Base-by-base conservation (phyloP, 805 yeast genomes). In the Yamadazyma laniorum region DNA sequence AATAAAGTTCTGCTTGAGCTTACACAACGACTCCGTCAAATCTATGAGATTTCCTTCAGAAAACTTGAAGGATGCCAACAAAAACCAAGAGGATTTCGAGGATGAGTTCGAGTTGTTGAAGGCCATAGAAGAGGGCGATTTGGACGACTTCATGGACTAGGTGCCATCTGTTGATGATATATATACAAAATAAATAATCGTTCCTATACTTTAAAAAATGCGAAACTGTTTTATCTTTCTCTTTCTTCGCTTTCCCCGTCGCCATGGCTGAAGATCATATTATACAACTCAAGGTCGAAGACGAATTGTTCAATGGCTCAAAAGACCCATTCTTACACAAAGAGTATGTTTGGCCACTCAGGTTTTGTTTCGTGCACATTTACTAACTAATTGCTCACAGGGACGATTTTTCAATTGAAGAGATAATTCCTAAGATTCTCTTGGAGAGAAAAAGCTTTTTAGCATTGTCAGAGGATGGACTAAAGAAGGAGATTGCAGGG, bases 11-110 rank as follows among this genome's bases (percentile, higher is more conserved):
- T 91, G 96, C 56, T 84, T 88, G 66, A 76, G 83, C 32, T 74
- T 91, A 49, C 95, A 91, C 65, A 88, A 89, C 51, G 97, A 91
- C 53, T 79, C 87, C 60, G 95, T 91, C 42, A 85, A 87, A 65
- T 88, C 95, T 6, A 88, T 93, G 97, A 79, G 97, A 53, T 93
- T 87, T 63, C 95, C 96, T 7, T 52, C 58, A 25, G 70, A 66
- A 43, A 51, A 51, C 34, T 27, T 37, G 21, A 47, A 47, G 21
- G 68, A 63, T 19, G 44, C 44, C 16, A 48, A 49, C 34, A 59
- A 55, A 37, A 55, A 47, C 34, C 53, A 59, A 42, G 67, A 66
- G 32, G 49, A 55, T 14, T 53, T 57, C 34, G 71, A 65, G 34
- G 72, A 65, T 29, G 72, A 67, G 45, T 55, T 63, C 42, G 74